Evolutionary conservation across 257 asterid species (phyloP), one percentile per base, ranked within the genome.

Genomic region (Forsythia viridissima): DNA sequence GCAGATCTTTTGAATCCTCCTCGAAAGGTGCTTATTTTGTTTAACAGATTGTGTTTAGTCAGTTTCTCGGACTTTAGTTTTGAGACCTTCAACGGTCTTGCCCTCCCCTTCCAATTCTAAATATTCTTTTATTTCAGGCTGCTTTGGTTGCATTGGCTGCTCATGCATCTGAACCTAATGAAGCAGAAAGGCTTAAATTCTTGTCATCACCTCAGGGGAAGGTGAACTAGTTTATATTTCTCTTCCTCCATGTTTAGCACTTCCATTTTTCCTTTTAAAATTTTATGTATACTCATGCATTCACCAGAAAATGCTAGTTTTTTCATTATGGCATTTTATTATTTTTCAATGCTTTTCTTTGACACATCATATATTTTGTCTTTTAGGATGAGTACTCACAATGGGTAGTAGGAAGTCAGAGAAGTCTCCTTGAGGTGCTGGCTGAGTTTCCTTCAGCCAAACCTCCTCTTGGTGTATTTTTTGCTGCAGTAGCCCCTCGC

Each of bases 381-480:
- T 74, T 84, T 59, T 77, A 92, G 96, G 97, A 92, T 73, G 97
- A 92, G 51, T 92, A 89, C 78, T 77, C 96, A 24, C 88, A 86
- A 5, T 89, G 95, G 94, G 79, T 92, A 71, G 87, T 90, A 71
- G 90, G 80, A 34, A 86, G 90, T 82, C 97, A 90, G 90, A 86
- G 96, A 85, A 90, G 96, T 87, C 90, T 92, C 67, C 87, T 90
- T 75, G 97, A 92, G 88, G 94, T 92, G 43, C 87, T 92, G 92
- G 84, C 96, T n/a, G 92, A 89, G 81, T 92, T 92, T 77, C 94
- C 97, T 34, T 92, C 97, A 40, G 89, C 92, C 39, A 92, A 89
- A 84, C 92, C 97, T 70, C 93, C 97, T 18, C 95, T 92, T 80
- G 97, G 97, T 77, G 95, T 92, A 74, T 92, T 90, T 82, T 92